A percentile compares a stretch with the other conserved stretches of the same genome.
Conservation (phyloP, 176 grass and related monocot genomes). For the Paspalum notatum region DNA sequence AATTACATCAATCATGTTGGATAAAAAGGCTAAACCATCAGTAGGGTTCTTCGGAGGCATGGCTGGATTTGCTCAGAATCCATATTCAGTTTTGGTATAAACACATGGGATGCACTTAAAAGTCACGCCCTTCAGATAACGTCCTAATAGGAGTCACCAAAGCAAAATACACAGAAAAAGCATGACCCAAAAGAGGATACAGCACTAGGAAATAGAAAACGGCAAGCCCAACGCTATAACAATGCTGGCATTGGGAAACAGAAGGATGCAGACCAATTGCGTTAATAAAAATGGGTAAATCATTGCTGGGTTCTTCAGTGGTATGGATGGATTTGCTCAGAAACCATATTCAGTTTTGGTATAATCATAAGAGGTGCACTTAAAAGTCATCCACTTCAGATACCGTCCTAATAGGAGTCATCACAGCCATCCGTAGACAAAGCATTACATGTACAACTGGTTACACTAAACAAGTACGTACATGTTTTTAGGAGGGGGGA, state of each 20-base stretch:
- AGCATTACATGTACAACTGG: too few relatives aligned
- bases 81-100: too few relatives aligned
- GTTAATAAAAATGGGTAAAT: not conserved
- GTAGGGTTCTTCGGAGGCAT: too few relatives aligned
- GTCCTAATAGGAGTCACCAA: constrained; percentile 7
- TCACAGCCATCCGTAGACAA: not conserved
- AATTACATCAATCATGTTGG: too few relatives aligned
- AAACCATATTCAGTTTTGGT: constrained; percentile 4
- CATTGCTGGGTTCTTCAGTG: not conserved
- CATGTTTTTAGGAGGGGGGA: too few relatives aligned
- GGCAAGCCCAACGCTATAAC: not conserved
- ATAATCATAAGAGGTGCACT: not conserved
- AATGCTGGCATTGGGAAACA: not conserved
- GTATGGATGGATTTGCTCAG: not conserved
- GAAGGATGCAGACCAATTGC: not conserved
- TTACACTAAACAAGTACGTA: too few relatives aligned
- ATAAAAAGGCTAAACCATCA: too few relatives aligned
- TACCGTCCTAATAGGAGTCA: constrained; percentile 12
- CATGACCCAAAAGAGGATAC: not conserved
- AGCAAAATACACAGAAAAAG: not conserved
- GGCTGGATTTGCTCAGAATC: too few relatives aligned
- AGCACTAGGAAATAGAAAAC: too few relatives aligned
- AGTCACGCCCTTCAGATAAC: constrained; percentile 1
- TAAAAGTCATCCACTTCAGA: not conserved
- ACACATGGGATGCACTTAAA: not conserved